A percentile compares a stretch with the other conserved stretches of the same genome.
Evolutionary conservation across 495 filamentous ascomycete genomes (phyloP).

Genomic region (Aspergillus steynii): DNA sequence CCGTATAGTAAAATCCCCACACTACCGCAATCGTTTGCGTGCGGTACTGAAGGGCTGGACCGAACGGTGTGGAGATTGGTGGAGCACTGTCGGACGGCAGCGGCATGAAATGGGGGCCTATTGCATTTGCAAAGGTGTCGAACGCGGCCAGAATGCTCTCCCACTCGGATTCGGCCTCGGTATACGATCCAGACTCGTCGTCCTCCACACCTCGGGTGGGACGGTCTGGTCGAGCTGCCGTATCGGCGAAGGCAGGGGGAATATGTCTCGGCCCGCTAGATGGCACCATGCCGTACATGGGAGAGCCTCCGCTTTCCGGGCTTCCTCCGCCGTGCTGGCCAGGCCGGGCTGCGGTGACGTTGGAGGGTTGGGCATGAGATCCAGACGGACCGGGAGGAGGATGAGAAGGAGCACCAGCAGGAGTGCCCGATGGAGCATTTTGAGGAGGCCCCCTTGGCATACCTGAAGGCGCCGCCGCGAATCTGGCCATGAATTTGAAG

Average conservation of each 20-base stretch:
- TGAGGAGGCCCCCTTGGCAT: conserved; percentile 19
- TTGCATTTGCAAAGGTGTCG: conserved; percentile 57
- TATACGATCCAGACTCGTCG: conserved; percentile 61
- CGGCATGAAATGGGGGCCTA: conserved; percentile 77
- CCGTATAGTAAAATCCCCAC: conserved; percentile 82
- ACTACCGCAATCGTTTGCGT: conserved; percentile 83
- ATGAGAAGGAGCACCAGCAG: conserved; percentile 15
- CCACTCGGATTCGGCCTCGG: conserved; percentile 78
- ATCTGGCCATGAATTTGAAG: conserved; percentile 45
- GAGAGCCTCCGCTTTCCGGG: conserved; percentile 22
- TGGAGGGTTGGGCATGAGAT: conserved; percentile 5
- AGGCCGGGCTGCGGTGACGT: conserved; percentile 8
- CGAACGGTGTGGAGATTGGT: conserved; percentile 73
- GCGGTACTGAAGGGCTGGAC: conserved; percentile 77
- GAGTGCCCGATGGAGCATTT: conserved; percentile 17
- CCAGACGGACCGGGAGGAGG: conserved; percentile 5
- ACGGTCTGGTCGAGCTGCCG: conserved; percentile 18
- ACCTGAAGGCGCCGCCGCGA: conserved; percentile 33
- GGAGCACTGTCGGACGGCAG: conserved; percentile 69
- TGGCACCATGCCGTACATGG: conserved; percentile 58
- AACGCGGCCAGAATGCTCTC: conserved; percentile 71
- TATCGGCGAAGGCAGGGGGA: conserved; percentile 42
- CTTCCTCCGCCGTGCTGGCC: conserved; percentile 4
- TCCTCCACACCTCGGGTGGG: conserved; percentile 37
- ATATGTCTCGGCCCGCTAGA: conserved; percentile 37